A percentile compares a stretch with the other conserved stretches of the same genome.
phyloP scores from a whole-genome alignment of 2,329 filamentous ascomycete genomes.

The Venturia oleaginea region DNA sequence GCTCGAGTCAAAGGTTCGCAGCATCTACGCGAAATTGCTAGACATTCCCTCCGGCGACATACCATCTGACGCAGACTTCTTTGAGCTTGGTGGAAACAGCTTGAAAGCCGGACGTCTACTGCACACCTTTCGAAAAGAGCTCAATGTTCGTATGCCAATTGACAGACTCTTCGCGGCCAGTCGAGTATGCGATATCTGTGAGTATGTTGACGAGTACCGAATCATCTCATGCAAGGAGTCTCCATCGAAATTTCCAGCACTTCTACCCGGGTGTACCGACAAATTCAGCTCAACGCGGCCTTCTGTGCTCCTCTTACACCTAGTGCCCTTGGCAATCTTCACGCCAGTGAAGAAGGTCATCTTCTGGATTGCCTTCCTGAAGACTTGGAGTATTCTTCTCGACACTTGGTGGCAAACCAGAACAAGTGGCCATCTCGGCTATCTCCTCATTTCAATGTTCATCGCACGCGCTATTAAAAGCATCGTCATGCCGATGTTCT shows the following conservation, averaged over 20 bases:
- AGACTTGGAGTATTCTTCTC: slow-evolving; percentile 33
- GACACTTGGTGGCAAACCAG: slow-evolving; percentile 32
- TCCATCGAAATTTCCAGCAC: slow-evolving; percentile 18
- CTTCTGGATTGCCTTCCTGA: slow-evolving; percentile 46
- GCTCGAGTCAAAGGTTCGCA: slow-evolving; percentile 32
- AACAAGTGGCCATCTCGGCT: slow-evolving; percentile 39
- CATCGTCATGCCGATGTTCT: slow-evolving; percentile 36
- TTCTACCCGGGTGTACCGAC: slow-evolving; percentile 27
- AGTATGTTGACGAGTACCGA: slow-evolving; percentile 27
- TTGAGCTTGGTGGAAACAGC: slow-evolving; percentile 46
- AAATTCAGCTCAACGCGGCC: slow-evolving; percentile 43
- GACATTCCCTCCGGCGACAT: slow-evolving; percentile 33
- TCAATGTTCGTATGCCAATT: slow-evolving; percentile 41
- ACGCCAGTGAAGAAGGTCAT: slow-evolving; percentile 44
- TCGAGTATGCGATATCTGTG: slow-evolving; percentile 34
- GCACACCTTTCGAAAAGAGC: slow-evolving; percentile 42
- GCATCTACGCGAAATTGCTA: slow-evolving; percentile 39
- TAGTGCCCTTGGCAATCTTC: slow-evolving; percentile 41
- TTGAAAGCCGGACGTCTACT: slow-evolving; percentile 45
- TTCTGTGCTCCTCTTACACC: slow-evolving; percentile 40
- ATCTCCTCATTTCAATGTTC: slow-evolving; percentile 38
- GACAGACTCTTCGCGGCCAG: slow-evolving; percentile 43
- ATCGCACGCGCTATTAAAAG: slow-evolving; percentile 34
- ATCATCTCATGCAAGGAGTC: slow-evolving; percentile 15
- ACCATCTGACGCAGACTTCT: slow-evolving; percentile 38